A percentile compares a stretch with the other conserved stretches of the same genome.
These are phyloP conservation scores for Rhodotorula sp. DNA, from an alignment of 1,284 basidiomycete species.

Conservation along the genomic window DNA sequence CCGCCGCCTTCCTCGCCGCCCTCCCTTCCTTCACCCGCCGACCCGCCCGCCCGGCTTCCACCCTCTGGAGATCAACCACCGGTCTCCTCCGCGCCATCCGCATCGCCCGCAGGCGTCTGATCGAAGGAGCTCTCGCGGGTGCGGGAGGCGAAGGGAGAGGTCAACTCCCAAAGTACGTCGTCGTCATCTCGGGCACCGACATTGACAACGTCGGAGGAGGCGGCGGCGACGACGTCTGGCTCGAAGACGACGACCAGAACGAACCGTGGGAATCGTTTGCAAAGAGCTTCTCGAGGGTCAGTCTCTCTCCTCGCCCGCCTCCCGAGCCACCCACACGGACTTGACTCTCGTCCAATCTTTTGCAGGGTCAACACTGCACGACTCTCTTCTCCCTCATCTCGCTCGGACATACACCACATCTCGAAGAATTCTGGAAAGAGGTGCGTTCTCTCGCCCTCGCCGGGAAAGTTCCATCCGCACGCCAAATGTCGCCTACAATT, in stretches of 20 bases:
- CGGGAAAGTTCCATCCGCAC: too few species aligned
- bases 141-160: constrained; percentile 25
- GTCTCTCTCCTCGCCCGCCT: not conserved
- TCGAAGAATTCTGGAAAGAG: constrained; percentile 36
- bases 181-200: constrained; percentile 36
- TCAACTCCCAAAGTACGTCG: constrained; percentile 38
- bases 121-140: constrained; percentile 26
- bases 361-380: constrained; percentile 31
- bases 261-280: constrained; percentile 33
- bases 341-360: not conserved
- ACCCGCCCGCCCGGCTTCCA: constrained; percentile 29
- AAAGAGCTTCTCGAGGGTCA: constrained; percentile 33
- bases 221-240: constrained; percentile 30
- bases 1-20: constrained; percentile 30
- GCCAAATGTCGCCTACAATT: not conserved
- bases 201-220: constrained; percentile 25
- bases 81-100: constrained; percentile 37
- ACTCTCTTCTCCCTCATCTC: constrained; percentile 39
- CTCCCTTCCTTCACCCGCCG: constrained; percentile 29
- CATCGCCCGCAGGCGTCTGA: constrained; percentile 22
- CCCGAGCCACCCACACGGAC: not conserved
- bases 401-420: constrained; percentile 34
- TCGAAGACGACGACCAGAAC: constrained; percentile 30
- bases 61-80: constrained; percentile 34
- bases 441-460: not conserved